A percentile compares a stretch with the other conserved stretches of the same genome.
Conservation (phyloP, 2,329 filamentous ascomycete species). For the Chrysoporthe austroafricana region DNA sequence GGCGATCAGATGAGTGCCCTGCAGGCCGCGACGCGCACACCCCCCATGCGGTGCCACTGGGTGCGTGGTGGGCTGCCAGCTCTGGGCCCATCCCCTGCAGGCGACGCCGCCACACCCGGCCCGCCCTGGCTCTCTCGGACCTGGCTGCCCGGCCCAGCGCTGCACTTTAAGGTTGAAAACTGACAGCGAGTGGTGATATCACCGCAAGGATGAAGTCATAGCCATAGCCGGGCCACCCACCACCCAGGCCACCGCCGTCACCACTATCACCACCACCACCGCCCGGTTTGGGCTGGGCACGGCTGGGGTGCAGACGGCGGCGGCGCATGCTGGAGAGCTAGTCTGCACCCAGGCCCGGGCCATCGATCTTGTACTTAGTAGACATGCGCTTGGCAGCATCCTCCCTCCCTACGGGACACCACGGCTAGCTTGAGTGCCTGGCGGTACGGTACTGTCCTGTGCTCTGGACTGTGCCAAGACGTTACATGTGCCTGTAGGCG, state of each 20-base stretch:
- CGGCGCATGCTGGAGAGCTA: too few relatives aligned
- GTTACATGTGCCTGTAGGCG: not conserved
- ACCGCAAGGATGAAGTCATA: constrained; percentile 11
- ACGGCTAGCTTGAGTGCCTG: too few relatives aligned
- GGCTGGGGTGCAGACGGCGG: too few relatives aligned
- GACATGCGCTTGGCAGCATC: not conserved
- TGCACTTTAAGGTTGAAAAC: not conserved
- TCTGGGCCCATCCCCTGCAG: constrained; percentile 4
- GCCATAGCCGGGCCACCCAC: too few relatives aligned
- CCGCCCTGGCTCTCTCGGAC: not conserved
- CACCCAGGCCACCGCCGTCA: too few relatives aligned
- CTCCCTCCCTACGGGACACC: not conserved
- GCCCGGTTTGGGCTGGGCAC: too few relatives aligned
- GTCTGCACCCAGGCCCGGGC: too few relatives aligned
- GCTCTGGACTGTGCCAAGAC: constrained; percentile 2
- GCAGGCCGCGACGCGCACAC: not conserved
- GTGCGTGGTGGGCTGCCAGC: not conserved
- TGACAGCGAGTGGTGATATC: not conserved
- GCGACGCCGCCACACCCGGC: constrained; percentile 6
- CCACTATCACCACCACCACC: too few relatives aligned
- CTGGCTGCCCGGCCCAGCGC: not conserved
- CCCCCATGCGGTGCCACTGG: not conserved
- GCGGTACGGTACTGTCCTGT: not conserved
- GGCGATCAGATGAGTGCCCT: too few relatives aligned
- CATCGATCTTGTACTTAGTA: not conserved